Evolutionary conservation across 2,329 filamentous ascomycete genomes (phyloP).

Genomic region (Ophiostoma novo-ulmi): DNA sequence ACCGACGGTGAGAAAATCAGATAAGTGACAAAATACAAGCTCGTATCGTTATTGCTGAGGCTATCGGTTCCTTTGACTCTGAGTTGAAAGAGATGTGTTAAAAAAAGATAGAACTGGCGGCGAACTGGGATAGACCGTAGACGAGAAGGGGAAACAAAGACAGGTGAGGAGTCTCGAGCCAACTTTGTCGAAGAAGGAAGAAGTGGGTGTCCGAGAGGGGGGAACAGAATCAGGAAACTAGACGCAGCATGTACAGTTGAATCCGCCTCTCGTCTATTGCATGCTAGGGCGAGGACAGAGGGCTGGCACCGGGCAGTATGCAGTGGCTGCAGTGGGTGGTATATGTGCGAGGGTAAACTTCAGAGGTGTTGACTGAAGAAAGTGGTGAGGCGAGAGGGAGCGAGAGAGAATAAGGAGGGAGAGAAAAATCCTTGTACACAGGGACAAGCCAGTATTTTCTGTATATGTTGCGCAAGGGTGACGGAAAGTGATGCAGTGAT

Average conservation of each 20-base stretch:
- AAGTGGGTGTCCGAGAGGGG: background rate
- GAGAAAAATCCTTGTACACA: background rate
- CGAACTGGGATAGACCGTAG: background rate
- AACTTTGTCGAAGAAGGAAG: background rate
- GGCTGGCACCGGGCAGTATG: slow-evolving; percentile 14
- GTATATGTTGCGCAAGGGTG: slow-evolving; percentile 18
- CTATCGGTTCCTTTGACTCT: background rate
- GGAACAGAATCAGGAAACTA: background rate
- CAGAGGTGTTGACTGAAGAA: background rate
- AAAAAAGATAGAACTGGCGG: background rate
- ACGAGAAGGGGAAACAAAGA: background rate
- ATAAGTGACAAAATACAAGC: background rate
- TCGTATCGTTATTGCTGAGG: background rate
- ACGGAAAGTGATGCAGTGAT: slow-evolving; percentile 18
- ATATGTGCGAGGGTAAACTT: slow-evolving; percentile 16
- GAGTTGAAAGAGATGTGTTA: background rate
- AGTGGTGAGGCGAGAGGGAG: background rate
- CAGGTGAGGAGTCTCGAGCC: background rate
- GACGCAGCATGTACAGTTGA: background rate
- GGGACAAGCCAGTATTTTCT: slow-evolving; percentile 5
- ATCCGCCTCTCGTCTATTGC: slow-evolving; percentile 15
- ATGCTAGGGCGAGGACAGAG: slow-evolving; percentile 10
- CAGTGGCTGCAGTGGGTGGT: slow-evolving; percentile 15
- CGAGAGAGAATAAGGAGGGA: background rate
- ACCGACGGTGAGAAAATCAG: background rate